A percentile compares a stretch with the other conserved stretches of the same genome.
Evolutionary conservation across 139 green algal species (phyloP).

Genomic region (Chloropicon primus): DNA sequence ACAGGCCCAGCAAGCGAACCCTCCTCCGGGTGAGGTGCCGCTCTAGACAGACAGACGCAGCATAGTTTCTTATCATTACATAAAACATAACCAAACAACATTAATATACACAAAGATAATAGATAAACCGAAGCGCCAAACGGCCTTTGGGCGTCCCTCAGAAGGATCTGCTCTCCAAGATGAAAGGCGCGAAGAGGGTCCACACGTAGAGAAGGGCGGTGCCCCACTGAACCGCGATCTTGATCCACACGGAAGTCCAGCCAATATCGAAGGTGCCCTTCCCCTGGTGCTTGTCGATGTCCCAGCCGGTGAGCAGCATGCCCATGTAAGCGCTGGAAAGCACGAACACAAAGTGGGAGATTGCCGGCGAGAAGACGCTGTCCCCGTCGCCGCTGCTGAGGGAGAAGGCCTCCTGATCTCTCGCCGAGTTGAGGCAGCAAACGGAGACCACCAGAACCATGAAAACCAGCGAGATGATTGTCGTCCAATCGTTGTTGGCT

Average conservation of each 20-base stretch:
- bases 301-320: not conserved
- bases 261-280: not conserved
- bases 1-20: too few species aligned
- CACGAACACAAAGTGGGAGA: not conserved
- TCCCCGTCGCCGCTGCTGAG: not conserved
- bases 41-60: too few species aligned
- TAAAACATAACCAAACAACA: too few species aligned
- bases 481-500: not conserved
- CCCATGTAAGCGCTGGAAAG: not conserved
- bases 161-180: not conserved
- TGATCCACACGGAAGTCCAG: not conserved
- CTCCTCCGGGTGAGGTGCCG: too few species aligned
- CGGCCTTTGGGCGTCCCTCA: too few species aligned
- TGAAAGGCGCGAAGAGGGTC: not conserved
- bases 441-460: not conserved
- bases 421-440: not conserved
- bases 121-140: not conserved
- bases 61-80: too few species aligned
- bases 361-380: not conserved
- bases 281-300: not conserved
- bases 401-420: not conserved
- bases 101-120: too few species aligned
- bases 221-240: not conserved
- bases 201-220: not conserved
- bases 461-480: not conserved